These are phyloP conservation scores for Cyberlindnera xylosilytica DNA, from an alignment of 805 yeast species.

Conservation along the genomic window DNA sequence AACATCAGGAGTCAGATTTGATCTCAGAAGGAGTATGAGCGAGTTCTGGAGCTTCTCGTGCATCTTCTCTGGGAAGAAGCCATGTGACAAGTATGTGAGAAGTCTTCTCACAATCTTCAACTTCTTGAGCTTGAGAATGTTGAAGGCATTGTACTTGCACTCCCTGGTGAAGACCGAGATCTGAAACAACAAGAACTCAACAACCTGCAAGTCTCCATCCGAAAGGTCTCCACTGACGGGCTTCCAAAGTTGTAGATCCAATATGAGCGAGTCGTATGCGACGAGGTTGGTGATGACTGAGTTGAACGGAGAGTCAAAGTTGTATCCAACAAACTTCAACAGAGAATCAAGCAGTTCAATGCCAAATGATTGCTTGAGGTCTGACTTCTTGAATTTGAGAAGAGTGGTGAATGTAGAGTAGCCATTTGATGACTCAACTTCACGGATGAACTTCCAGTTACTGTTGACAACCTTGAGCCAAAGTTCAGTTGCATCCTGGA, in stretches of 20 bases:
- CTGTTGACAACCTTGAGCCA: slow-evolving; percentile 42
- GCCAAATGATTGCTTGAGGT: slow-evolving; percentile 28
- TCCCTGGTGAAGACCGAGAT: slow-evolving; percentile 51
- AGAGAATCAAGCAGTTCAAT: slow-evolving; percentile 47
- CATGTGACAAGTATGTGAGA: slow-evolving; percentile 27
- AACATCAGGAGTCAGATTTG: slow-evolving; percentile 52
- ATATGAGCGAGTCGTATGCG: slow-evolving; percentile 56
- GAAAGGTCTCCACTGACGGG: slow-evolving; percentile 19
- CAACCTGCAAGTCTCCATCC: slow-evolving; percentile 37
- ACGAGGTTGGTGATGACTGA: slow-evolving; percentile 54
- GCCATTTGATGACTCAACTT: slow-evolving; percentile 59
- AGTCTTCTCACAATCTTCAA: slow-evolving; percentile 44
- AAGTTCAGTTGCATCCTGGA: slow-evolving; percentile 36
- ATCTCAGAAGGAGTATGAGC: slow-evolving; percentile 37
- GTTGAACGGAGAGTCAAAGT: slow-evolving; percentile 45
- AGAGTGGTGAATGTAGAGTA: slow-evolving; percentile 56
- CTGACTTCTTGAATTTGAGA: slow-evolving; percentile 40
- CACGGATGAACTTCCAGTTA: slow-evolving; percentile 50
- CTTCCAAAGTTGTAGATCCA: slow-evolving; percentile 63
- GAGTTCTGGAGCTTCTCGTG: slow-evolving; percentile 38
- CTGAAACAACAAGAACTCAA: slow-evolving; percentile 55
- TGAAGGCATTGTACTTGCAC: slow-evolving; percentile 49
- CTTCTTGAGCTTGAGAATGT: slow-evolving; percentile 48
- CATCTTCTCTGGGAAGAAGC: slow-evolving; percentile 34
- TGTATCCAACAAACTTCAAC: slow-evolving; percentile 54